Conservation (phyloP, 2,329 filamentous ascomycete genomes). For the Xylaria sp. region DNA sequence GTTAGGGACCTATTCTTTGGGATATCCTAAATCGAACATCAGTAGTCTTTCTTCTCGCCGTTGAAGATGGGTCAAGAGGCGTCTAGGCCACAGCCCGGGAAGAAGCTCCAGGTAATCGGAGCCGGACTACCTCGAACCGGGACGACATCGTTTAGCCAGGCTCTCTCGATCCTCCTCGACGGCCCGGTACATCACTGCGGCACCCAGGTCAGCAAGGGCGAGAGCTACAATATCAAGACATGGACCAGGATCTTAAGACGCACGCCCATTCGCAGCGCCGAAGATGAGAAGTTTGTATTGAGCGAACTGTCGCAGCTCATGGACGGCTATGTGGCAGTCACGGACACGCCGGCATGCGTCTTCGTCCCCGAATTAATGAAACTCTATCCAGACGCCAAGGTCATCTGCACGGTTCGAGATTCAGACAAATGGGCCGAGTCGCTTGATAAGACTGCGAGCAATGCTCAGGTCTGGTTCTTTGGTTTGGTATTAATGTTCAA, state of each 20-base stretch:
- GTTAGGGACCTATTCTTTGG: background rate
- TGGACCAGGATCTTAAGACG: conserved; percentile 40
- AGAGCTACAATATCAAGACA: conserved; percentile 37
- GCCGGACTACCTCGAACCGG: conserved; percentile 43
- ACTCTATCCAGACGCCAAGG: conserved; percentile 47
- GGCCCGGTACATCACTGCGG: conserved; percentile 43
- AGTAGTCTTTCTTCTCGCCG: background rate
- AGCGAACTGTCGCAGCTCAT: conserved; percentile 34
- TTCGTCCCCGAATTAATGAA: conserved; percentile 46
- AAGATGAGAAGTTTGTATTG: conserved; percentile 35
- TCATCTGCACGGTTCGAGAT: conserved; percentile 47
- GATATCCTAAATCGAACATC: background rate
- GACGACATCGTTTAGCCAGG: conserved; percentile 44
- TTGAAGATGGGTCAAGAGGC: conserved; percentile 43
- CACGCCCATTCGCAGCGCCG: conserved; percentile 35
- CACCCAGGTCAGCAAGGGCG: conserved; percentile 40
- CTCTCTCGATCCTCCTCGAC: conserved; percentile 43
- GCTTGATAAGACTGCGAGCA: conserved; percentile 39
- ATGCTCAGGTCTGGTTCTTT: conserved; percentile 40
- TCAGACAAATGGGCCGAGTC: conserved; percentile 45
- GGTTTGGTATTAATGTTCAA: conserved; percentile 36
- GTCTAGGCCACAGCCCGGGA: conserved; percentile 41
- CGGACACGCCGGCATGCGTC: conserved; percentile 43
- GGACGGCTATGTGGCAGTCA: conserved; percentile 46
- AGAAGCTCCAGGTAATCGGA: conserved; percentile 43